These are phyloP conservation scores for Triticum urartu DNA, from an alignment of 176 grass and related monocot species.

Conservation along the genomic window DNA sequence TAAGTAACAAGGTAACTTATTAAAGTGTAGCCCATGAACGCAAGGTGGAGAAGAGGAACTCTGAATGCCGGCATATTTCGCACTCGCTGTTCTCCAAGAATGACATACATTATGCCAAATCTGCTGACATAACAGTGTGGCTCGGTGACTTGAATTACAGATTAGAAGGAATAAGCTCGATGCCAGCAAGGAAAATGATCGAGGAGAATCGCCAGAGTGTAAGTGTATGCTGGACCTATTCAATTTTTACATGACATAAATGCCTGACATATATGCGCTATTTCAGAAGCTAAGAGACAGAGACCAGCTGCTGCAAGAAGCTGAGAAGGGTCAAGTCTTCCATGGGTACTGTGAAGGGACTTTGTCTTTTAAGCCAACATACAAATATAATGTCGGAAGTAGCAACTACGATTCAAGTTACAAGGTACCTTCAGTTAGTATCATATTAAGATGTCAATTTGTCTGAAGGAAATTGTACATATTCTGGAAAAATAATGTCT, in stretches of 20 bases:
- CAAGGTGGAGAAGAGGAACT: slow-evolving; percentile 71
- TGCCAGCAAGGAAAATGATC: slow-evolving; percentile 50
- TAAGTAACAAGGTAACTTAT: not conserved
- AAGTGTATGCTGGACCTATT: not conserved
- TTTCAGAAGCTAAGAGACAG: slow-evolving; percentile 50
- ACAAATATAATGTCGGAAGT: slow-evolving; percentile 62
- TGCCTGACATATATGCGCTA: not conserved
- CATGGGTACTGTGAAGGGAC: slow-evolving; percentile 62
- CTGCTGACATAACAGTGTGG: slow-evolving; percentile 55
- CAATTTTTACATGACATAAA: not conserved
- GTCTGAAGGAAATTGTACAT: not conserved
- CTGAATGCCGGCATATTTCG: slow-evolving; percentile 56
- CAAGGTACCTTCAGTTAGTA: slow-evolving; percentile 28
- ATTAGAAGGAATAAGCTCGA: slow-evolving; percentile 51
- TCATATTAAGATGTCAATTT: not conserved
- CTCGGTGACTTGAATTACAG: slow-evolving; percentile 79
- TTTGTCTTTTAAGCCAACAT: slow-evolving; percentile 66
- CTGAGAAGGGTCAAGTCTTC: slow-evolving; percentile 66
- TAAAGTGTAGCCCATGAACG: slow-evolving; percentile 50
- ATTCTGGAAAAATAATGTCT: not conserved
- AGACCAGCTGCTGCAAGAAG: slow-evolving; percentile 71
- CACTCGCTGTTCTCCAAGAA: slow-evolving; percentile 51
- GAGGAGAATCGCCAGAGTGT: slow-evolving; percentile 55
- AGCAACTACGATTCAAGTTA: slow-evolving; percentile 63
- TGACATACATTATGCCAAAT: slow-evolving; percentile 12